These are phyloP conservation scores for Delonix regia DNA, from an alignment of 306 rosid species.

Conservation along the genomic window DNA sequence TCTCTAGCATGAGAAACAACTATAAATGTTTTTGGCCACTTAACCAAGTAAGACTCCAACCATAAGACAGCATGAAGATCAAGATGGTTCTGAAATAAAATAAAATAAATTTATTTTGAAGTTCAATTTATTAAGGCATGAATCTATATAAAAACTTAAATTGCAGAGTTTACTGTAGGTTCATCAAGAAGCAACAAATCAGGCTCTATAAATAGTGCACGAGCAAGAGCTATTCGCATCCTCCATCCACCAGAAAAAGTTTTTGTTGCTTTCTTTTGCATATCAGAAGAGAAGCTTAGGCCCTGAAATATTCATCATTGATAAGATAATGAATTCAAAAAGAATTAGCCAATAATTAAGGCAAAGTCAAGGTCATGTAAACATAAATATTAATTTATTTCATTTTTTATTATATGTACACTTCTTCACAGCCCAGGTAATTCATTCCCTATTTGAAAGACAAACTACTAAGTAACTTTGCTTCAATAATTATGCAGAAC, in stretches of 20 bases:
- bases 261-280: conserved; percentile 89
- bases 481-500: background rate
- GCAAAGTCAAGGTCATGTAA: conserved; percentile 6
- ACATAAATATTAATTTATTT: background rate
- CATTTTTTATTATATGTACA: background rate
- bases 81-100: conserved; percentile 87
- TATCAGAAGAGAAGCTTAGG: conserved; percentile 88
- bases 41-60: conserved; percentile 89
- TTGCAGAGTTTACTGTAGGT: conserved; percentile 74
- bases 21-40: conserved; percentile 95
- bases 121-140: conserved; percentile 28
- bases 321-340: conserved; percentile 28
- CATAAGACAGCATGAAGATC: conserved; percentile 99
- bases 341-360: background rate
- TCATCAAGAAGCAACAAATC: conserved; percentile 94
- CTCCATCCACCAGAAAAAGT: conserved; percentile 99
- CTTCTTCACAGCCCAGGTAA: background rate
- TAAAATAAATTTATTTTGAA: conserved; percentile 1
- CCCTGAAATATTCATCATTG: conserved; percentile 59
- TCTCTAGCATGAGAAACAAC: conserved; percentile 99
- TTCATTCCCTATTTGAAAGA: background rate
- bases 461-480: background rate
- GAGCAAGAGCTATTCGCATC: conserved; percentile 99
- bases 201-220: conserved; percentile 95
- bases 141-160: conserved; percentile 16